These are phyloP conservation scores for Piper longum DNA, from an alignment of 164 flowering plant genomes.

Conservation along the genomic window DNA sequence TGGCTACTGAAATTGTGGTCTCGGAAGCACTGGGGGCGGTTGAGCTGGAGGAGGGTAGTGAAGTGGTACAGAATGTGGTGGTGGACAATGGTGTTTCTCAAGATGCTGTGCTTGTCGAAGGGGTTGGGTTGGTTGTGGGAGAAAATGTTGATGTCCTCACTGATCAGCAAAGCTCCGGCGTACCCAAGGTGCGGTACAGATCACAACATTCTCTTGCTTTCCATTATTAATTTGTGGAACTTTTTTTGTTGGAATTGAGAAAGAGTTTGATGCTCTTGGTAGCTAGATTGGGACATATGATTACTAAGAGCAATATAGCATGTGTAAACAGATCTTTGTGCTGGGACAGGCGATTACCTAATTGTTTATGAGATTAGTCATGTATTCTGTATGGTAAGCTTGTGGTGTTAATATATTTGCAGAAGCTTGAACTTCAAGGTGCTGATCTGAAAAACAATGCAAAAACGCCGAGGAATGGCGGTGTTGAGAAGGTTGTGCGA, in stretches of 20 bases:
- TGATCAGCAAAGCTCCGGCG: constrained; percentile 21
- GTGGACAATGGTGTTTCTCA: constrained; percentile 10
- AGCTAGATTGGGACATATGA: too few relatives aligned
- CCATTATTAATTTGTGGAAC: too few relatives aligned
- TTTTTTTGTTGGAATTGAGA: too few relatives aligned
- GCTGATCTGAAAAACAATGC: constrained; percentile 19
- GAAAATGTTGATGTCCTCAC: not conserved
- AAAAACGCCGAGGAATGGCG: constrained; percentile 22
- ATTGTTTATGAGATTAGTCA: not conserved
- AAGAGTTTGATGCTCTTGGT: too few relatives aligned
- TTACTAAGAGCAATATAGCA: too few relatives aligned
- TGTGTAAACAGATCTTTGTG: too few relatives aligned
- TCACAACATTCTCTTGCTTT: not conserved
- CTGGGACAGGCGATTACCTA: not conserved
- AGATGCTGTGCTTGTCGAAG: constrained; percentile 10
- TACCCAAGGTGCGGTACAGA: constrained; percentile 28
- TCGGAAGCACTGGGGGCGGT: not conserved
- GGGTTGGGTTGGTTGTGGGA: not conserved
- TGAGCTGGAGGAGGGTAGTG: not conserved
- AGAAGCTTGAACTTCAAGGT: constrained; percentile 21
- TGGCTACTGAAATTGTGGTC: not conserved
- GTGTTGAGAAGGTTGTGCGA: constrained; percentile 19
- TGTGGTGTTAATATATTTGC: not conserved
- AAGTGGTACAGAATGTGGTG: constrained; percentile 8
- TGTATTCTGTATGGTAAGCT: not conserved